phyloP scores from a whole-genome alignment of 108 stramenopile species.

The Discostella stelligeroides region DNA sequence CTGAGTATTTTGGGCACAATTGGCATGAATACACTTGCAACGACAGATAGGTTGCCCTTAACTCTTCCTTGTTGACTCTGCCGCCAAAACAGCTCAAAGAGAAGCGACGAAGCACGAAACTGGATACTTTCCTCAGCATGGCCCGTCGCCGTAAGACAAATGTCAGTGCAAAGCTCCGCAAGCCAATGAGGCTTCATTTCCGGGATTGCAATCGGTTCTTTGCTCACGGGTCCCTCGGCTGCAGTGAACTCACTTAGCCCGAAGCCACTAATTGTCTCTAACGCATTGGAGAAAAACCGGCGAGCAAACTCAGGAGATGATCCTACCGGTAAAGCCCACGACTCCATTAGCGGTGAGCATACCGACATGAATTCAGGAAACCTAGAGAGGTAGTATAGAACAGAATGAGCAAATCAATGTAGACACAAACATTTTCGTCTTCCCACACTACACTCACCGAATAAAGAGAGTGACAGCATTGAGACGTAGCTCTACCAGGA shows the following conservation, averaged over 20 bases:
- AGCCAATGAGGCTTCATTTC: slow-evolving; percentile 81
- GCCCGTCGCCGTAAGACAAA: slow-evolving; percentile 78
- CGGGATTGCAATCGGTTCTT: slow-evolving; percentile 38
- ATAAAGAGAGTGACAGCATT: slow-evolving; percentile 85
- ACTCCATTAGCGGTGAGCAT: slow-evolving; percentile 73
- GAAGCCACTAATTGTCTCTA: slow-evolving; percentile 57
- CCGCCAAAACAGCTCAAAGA: slow-evolving; percentile 85
- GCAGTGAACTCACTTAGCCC: slow-evolving; percentile 49
- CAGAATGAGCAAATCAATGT: not conserved
- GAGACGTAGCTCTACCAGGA: slow-evolving; percentile 62
- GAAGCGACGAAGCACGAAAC: slow-evolving; percentile 72
- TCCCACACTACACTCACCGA: slow-evolving; percentile 3
- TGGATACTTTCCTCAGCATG: slow-evolving; percentile 83
- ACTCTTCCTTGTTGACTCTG: slow-evolving; percentile 63
- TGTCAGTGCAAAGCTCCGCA: slow-evolving; percentile 74
- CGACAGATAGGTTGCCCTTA: slow-evolving; percentile 62
- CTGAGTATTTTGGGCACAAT: slow-evolving; percentile 72
- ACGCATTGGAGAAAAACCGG: slow-evolving; percentile 60
- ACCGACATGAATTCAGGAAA: slow-evolving; percentile 80
- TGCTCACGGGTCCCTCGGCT: slow-evolving; percentile 45
- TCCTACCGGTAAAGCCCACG: slow-evolving; percentile 52
- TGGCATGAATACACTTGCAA: slow-evolving; percentile 75
- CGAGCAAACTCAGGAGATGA: slow-evolving; percentile 36
- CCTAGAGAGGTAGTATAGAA: no score
- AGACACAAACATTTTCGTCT: not conserved